A percentile compares a stretch with the other conserved stretches of the same genome.
Conservation (phyloP, 2,329 filamentous ascomycete genomes). For the Sordariomycetes sp. region DNA sequence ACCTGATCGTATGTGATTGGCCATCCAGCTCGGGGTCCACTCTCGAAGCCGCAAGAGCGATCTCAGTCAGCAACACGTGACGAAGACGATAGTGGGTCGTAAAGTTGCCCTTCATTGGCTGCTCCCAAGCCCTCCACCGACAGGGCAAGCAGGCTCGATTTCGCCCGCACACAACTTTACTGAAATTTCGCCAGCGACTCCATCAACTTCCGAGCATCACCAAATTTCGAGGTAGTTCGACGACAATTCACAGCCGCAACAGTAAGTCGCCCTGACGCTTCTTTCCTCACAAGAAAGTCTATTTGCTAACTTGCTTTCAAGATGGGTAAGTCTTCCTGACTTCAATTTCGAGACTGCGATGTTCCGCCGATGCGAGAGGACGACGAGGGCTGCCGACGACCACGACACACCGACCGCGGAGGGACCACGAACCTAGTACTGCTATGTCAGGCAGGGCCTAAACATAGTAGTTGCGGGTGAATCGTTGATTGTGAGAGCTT, state of each 20-base stretch:
- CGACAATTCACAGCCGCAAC: slow-evolving; percentile 36
- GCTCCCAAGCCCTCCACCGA: slow-evolving; percentile 26
- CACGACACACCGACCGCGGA: no score
- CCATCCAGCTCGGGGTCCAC: no score
- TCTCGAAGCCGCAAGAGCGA: no score
- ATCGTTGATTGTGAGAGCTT: no score
- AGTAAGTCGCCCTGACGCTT: slow-evolving; percentile 41
- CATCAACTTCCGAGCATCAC: slow-evolving; percentile 29
- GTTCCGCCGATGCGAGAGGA: neutral
- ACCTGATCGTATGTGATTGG: no score
- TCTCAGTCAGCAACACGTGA: slow-evolving; percentile 11
- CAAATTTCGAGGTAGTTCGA: slow-evolving; percentile 32
- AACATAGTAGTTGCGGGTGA: no score
- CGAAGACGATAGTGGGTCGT: slow-evolving; percentile 6
- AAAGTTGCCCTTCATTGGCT: slow-evolving; percentile 19
- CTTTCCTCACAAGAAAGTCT: no score
- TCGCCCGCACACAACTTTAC: slow-evolving; percentile 34
- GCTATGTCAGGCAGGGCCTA: no score
- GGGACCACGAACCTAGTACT: neutral
- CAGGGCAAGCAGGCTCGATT: no score
- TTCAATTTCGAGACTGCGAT: neutral
- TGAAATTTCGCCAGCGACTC: slow-evolving; percentile 27
- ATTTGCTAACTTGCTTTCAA: no score
- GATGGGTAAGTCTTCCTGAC: slow-evolving; percentile 47
- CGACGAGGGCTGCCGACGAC: no score